Base-by-base conservation (phyloP, 2,329 filamentous ascomycete species). In the Sporothrix curviconia region DNA sequence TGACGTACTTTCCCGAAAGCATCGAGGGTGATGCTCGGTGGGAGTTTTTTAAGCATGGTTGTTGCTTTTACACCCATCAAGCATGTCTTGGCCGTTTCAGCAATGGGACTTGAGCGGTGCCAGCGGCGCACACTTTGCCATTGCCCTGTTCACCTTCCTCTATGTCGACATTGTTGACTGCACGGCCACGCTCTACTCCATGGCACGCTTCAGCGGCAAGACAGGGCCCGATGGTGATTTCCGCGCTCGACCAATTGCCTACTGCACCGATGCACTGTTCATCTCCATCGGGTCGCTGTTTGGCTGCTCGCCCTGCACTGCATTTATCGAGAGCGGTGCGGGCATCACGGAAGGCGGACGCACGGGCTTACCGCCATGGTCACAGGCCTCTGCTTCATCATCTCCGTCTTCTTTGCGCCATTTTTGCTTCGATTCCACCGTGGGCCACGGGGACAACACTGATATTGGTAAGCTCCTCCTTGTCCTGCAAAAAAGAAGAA, bases 121-220 rank as follows among this genome's bases (percentile, higher is more conserved):
- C 9, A 76, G 79, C 34, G 78, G 77, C 6, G 77, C 78, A 0
- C 82, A 89, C 62, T 90, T 90, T 65, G 81, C 79, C 9, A 75
- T 90, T 4, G 86, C 87, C 0, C 79, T 90, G 54, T 84, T 90
- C 66, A 90, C 87, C 1, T 90, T 91, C 67, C 78, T 91, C 3
- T 90, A 90, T 59, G 87, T 91, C 52, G 87, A 90, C 65, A 88
- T 90, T 63, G 84, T 91, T 59, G 87, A 91, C 67, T 85, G 84
- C 65, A 90, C 87, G 0, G 87, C 86, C 42, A 90, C 87, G 0
- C 73, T 90, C 37, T 90, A 90, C 72, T 87, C 86, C n/a, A 90
- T 91, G 87, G 87, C 87, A 1, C 84, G 85, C 22, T 90, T 90
- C 72, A 85, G 82, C 60, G 65, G 64, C 63, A 87, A 63, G 78